phyloP scores from a whole-genome alignment of 2,329 filamentous ascomycete species.

The Neopestalotiopsis clavispora region DNA sequence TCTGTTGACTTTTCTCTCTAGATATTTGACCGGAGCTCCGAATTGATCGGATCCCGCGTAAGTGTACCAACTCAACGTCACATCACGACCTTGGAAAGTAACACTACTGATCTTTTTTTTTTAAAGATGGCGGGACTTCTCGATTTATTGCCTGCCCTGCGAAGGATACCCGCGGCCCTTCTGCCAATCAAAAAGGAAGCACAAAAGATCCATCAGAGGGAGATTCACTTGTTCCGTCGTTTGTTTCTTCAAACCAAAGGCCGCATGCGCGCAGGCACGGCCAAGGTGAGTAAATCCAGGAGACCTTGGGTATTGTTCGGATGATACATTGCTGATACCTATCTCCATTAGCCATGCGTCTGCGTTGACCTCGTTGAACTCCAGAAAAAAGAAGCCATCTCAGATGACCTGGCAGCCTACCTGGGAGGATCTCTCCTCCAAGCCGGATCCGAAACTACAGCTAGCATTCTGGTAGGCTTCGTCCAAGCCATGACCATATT shows the following conservation, averaged over 20 bases:
- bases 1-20: background rate
- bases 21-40: slow-evolving; percentile 8
- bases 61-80: background rate
- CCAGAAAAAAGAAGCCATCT: slow-evolving; percentile 35
- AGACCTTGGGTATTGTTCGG: too few relatives aligned
- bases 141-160: slow-evolving; percentile 50
- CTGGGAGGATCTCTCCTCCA: slow-evolving; percentile 32
- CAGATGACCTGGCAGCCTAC: slow-evolving; percentile 39
- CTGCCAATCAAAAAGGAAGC: slow-evolving; percentile 44
- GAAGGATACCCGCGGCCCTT: slow-evolving; percentile 47
- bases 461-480: slow-evolving; percentile 50
- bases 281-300: slow-evolving; percentile 22
- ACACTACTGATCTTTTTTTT: background rate
- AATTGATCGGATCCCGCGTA: slow-evolving; percentile 4
- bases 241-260: slow-evolving; percentile 48
- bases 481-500: slow-evolving; percentile 53
- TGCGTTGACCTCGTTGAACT: slow-evolving; percentile 28
- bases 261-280: slow-evolving; percentile 32
- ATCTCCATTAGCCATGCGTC: slow-evolving; percentile 27
- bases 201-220: slow-evolving; percentile 46
- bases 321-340: background rate
- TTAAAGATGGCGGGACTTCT: slow-evolving; percentile 43
- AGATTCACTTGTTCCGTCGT: slow-evolving; percentile 44
- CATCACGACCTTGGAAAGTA: background rate
- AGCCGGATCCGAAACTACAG: slow-evolving; percentile 46